A percentile compares a stretch with the other conserved stretches of the same genome.
phyloP scores from a whole-genome alignment of 306 rosid genomes.

The Citrullus amarus region DNA sequence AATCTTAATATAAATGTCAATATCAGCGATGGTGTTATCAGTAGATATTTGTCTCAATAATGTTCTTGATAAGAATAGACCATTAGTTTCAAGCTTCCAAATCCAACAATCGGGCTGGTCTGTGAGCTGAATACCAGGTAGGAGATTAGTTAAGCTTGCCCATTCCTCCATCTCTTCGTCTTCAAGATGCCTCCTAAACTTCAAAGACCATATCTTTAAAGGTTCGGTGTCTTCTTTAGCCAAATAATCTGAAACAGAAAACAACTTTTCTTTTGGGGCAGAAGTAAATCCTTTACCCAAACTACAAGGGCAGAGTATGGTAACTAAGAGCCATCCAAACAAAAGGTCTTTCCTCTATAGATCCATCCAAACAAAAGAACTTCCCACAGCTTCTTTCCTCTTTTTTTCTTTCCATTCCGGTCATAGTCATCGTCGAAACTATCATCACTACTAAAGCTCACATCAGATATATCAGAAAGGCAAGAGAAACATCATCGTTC shows the following conservation, averaged over 20 bases:
- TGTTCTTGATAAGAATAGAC: too few species aligned
- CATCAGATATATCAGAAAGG: background rate
- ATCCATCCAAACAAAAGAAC: too few species aligned
- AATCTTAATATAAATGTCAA: too few species aligned
- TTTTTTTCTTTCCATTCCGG: background rate
- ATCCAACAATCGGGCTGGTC: too few species aligned
- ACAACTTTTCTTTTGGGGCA: background rate
- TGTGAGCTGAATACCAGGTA: too few species aligned
- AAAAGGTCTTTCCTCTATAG: background rate
- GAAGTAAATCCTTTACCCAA: background rate
- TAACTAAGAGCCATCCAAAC: background rate
- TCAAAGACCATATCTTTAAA: background rate
- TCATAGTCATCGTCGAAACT: background rate
- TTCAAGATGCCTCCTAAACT: background rate
- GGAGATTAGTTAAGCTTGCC: too few species aligned
- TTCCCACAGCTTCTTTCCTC: background rate
- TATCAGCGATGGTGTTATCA: too few species aligned
- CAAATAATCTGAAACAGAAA: background rate
- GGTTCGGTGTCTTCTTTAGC: background rate
- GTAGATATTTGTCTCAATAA: too few species aligned
- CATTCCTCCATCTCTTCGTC: too few species aligned
- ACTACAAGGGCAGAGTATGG: background rate
- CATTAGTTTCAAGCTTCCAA: too few species aligned
- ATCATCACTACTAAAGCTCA: background rate
- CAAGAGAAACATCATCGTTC: background rate